phyloP scores from a whole-genome alignment of 441 rosid genomes.

The Kokia cookei region DNA sequence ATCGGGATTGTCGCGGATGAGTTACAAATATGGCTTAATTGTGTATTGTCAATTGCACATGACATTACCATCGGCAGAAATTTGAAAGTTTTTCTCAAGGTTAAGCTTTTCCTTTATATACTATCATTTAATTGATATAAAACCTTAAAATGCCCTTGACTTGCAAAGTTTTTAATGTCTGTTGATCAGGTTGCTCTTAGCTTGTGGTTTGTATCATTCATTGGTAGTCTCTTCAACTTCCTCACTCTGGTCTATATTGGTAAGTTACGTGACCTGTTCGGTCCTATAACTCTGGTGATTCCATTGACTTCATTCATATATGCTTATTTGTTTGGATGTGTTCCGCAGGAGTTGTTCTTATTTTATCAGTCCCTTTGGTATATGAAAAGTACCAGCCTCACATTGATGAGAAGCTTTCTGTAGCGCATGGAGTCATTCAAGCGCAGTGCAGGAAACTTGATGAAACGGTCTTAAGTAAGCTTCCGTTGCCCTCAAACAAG shows the following conservation, averaged over 20 bases:
- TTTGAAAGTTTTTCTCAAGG: conserved; percentile 58
- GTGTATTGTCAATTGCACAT: conserved; percentile 44
- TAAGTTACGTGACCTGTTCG: conserved; percentile 23
- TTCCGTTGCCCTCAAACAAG: conserved; percentile 46
- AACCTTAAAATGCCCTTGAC: neutral
- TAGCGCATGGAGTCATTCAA: conserved; percentile 38
- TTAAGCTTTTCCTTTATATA: conserved; percentile 8
- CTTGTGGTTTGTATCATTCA: conserved; percentile 54
- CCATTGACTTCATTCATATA: neutral
- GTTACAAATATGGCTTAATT: conserved; percentile 40
- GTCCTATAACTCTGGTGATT: neutral
- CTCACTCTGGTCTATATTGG: conserved; percentile 73
- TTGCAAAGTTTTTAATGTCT: neutral
- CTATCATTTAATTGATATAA: neutral
- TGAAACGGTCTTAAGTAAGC: conserved; percentile 48
- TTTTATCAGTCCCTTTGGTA: conserved; percentile 56
- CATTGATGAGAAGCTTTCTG: conserved; percentile 57
- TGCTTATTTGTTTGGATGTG: neutral
- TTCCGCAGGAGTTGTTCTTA: conserved; percentile 58
- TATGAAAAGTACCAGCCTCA: conserved; percentile 65
- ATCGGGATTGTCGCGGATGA: conserved; percentile 35
- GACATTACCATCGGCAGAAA: conserved; percentile 62
- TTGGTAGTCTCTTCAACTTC: conserved; percentile 64
- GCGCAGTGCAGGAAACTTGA: conserved; percentile 42
- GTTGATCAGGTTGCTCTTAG: conserved; percentile 50